Evolutionary conservation across 495 filamentous ascomycete species (phyloP), one percentile per base, ranked within the genome.

Genomic region (Acidiella bohemica): DNA sequence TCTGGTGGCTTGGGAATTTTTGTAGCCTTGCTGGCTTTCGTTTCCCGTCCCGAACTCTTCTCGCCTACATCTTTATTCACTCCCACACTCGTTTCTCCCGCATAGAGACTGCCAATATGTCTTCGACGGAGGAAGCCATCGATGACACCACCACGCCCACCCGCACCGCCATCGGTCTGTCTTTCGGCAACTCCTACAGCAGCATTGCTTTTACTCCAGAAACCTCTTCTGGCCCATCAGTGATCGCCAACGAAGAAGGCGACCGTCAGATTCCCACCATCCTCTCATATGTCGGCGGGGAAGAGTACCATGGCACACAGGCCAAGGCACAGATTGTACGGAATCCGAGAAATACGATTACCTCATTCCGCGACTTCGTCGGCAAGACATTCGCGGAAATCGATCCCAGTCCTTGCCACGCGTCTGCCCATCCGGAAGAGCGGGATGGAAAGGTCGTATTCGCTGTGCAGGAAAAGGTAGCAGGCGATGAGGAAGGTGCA

Each of bases 191-290:
- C 65, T 84, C 83, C 35, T 90, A 85, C 71, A 94, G 88, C 65
- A 93, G 85, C 37, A 96, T 97, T 65, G 90, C 87, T 49, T 80
- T 76, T 55, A 84, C 86, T 23, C 72, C 78, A 68, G 90, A 96
- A 52, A 88, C 87, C 61, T 93, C 88, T 65, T 79, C 85, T 46
- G 85, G 93, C 59, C n/a, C n/a, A n/a, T n/a, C n/a, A n/a, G 88
- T 97, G 53, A 96, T 97, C 62, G 90, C 92, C 43, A 96, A 97
- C 64, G 92, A 97, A 64, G 90, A 96, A 63, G 90, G 90, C 73
- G 90, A 97, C 64, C 84, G 90, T 56, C 88, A 95, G 64, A 97
- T 97, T 46, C 90, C 90, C 38, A 81, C 85, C 29, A 76, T 93
- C 47, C 68, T 97, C 41, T 93, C 92, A 5, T 97, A 96, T 61